Base-by-base conservation (phyloP, 106 monocot genomes). In the Dioscorea dumetorum region DNA sequence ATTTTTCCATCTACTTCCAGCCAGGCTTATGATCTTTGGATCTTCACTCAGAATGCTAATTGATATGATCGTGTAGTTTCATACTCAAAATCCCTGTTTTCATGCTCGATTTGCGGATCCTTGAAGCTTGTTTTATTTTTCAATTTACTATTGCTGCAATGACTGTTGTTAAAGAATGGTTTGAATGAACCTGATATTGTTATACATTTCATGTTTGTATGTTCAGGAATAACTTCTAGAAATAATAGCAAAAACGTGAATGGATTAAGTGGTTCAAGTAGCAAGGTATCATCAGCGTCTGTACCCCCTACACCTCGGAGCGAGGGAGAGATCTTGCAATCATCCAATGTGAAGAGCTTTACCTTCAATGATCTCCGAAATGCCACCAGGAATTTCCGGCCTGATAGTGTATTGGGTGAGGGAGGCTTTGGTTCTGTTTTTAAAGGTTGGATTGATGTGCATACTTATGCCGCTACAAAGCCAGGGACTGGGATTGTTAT, bases 301-400 rank as follows among this genome's bases (percentile, higher is more conserved):
- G 60, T 60, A 4, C 60, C 60, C 24, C 60, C 60, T 12, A 60
- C 60, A 5, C 60, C 60, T 4, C 60, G 60, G 4, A 60, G 60
- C 22, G 60, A 60, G 24, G 60, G 60, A 13, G 60, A 60, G 24
- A 60, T 60, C 12, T 22, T 60, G 23, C 60, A 60, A 23, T 21
- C 60, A 23, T 20, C 60, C 13, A 60, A 21, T 22, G 60, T 60
- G 21, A 60, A 60, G 60, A 60, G 24, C 12, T 60, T 60, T 60
- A 22, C 60, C 17, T 60, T 60, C 60, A 60, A 60, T 24, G 60
- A 60, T 4, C 60, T 22, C 60, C 21, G 21, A 23, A 60, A 18
- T 24, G 60, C 60, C 21, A 60, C 60, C 21, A 60, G 60, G 24
- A 60, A 60, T 10, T 60, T 60, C 60, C 60, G 60, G 21, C 60